A percentile compares a stretch with the other conserved stretches of the same genome.
phyloP scores from a whole-genome alignment of 352 stramenopile genomes.

The Globisporangium barbulae region DNA sequence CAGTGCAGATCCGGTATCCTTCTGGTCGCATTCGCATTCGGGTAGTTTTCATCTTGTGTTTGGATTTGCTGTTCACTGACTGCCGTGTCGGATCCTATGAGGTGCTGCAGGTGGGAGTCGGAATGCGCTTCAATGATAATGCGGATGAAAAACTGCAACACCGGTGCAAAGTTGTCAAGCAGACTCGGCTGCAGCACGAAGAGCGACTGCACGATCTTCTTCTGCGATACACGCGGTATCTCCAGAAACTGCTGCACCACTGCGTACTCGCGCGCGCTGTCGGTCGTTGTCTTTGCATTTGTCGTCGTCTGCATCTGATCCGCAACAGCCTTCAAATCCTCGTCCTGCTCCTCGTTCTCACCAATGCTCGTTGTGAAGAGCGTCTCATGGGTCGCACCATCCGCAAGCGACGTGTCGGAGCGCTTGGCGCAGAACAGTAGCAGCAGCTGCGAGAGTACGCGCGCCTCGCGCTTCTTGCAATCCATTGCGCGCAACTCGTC shows the following conservation, averaged over 20 bases:
- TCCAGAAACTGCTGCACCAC: constrained; percentile 41
- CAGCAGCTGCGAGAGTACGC: constrained; percentile 43
- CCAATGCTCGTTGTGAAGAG: constrained; percentile 1
- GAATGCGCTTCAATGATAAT: constrained; percentile 53
- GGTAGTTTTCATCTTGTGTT: constrained; percentile 7
- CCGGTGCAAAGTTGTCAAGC: constrained; percentile 36
- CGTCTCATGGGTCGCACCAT: background rate
- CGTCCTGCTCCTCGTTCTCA: background rate
- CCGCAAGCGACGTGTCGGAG: background rate
- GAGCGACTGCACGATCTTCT: constrained; percentile 39
- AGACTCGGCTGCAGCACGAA: constrained; percentile 41
- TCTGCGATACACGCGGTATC: constrained; percentile 33
- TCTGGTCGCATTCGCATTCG: constrained; percentile 10
- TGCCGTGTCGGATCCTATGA: background rate
- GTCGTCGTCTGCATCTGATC: background rate
- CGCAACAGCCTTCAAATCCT: background rate
- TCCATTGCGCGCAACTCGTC: constrained; percentile 4
- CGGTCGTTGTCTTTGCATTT: constrained; percentile 3
- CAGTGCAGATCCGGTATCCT: constrained; percentile 14
- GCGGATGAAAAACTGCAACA: constrained; percentile 69
- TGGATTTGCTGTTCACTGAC: background rate
- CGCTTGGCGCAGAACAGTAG: constrained; percentile 35
- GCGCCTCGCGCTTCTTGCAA: constrained; percentile 27
- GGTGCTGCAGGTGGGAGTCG: constrained; percentile 19
- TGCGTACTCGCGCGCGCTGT: constrained; percentile 20